Evolutionary conservation across 495 filamentous ascomycete species (phyloP).

Genomic region (Hypoxylon cercidicola): DNA sequence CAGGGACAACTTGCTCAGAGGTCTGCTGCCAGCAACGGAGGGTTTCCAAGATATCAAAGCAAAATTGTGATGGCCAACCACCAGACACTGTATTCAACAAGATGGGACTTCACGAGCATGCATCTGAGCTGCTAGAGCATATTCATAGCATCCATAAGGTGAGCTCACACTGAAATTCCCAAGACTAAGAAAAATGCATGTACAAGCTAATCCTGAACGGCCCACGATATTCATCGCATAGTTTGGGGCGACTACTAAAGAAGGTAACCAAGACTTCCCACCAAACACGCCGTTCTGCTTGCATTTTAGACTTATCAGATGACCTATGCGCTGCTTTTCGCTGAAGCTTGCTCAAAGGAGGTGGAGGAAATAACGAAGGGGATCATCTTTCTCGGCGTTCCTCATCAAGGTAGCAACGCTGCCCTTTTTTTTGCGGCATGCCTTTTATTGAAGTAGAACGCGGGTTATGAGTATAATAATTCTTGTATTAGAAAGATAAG

Average conservation of each 20-base stretch:
- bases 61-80: no score
- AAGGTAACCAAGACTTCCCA: neutral
- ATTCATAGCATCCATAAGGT: neutral
- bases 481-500: no score
- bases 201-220: neutral
- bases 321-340: neutral
- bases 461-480: no score
- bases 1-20: no score
- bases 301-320: neutral
- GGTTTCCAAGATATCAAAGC: no score
- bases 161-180: neutral
- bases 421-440: neutral
- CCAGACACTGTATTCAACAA: neutral
- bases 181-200: neutral
- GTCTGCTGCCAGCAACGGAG: no score
- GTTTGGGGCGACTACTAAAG: neutral
- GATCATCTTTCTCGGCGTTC: slow-evolving; percentile 3
- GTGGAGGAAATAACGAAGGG: neutral
- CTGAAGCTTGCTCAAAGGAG: neutral
- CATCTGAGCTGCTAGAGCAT: neutral
- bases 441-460: no score
- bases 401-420: neutral
- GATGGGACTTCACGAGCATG: neutral
- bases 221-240: neutral
- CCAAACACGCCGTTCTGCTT: neutral